phyloP scores from a whole-genome alignment of 2,329 filamentous ascomycete species.

The Epichloe scottii region DNA sequence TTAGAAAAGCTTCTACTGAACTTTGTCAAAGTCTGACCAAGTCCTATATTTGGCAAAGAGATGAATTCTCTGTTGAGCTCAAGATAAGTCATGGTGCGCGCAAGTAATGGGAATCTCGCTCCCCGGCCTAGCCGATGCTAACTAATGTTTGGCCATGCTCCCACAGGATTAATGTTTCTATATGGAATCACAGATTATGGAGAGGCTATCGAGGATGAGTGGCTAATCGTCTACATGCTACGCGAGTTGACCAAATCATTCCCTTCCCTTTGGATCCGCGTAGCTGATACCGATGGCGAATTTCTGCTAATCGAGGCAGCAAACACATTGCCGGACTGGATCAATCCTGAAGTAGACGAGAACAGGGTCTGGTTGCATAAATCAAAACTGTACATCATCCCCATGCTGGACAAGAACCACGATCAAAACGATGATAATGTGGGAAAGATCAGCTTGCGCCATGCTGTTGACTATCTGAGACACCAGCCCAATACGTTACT shows the following conservation, averaged over 20 bases:
- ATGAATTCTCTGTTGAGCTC: constrained; percentile 59
- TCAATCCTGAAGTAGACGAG: constrained; percentile 79
- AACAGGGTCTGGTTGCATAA: constrained; percentile 83
- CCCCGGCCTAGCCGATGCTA: neutral
- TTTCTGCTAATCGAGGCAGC: constrained; percentile 93
- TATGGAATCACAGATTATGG: constrained; percentile 75
- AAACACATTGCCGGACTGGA: constrained; percentile 73
- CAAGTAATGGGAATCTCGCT: neutral
- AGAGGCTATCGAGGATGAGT: constrained; percentile 93
- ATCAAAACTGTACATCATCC: constrained; percentile 63
- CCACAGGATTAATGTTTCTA: constrained; percentile 40
- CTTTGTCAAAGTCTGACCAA: constrained; percentile 54
- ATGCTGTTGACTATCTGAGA: constrained; percentile 51
- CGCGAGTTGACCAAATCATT: constrained; percentile 66
- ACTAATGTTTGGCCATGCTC: neutral
- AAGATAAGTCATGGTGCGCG: constrained; percentile 44
- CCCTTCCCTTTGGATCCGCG: constrained; percentile 64
- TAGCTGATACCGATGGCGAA: constrained; percentile 84
- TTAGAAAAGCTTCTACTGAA: constrained; percentile 56
- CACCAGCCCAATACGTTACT: constrained; percentile 46
- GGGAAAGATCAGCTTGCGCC: constrained; percentile 41
- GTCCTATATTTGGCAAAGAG: constrained; percentile 92
- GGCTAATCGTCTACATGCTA: constrained; percentile 86
- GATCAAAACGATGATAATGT: neutral
- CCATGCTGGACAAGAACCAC: constrained; percentile 27